Percentiles rank a stretch among this genome's conserved stretches.
phyloP scores from a whole-genome alignment of 495 filamentous ascomycete species.

The Bryoglossum gracile region DNA sequence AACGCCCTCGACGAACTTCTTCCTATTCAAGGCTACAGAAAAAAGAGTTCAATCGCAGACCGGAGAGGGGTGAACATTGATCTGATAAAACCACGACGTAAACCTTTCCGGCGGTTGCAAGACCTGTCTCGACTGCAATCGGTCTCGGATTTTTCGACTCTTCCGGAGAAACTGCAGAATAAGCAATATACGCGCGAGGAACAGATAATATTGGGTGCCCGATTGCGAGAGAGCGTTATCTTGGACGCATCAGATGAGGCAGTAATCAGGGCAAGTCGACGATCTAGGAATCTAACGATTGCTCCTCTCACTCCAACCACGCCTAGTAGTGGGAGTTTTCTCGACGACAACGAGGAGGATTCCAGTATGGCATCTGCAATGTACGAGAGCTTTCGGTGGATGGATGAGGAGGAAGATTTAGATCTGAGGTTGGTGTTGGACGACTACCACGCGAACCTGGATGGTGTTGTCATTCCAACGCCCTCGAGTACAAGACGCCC shows the following conservation, averaged over 20 bases:
- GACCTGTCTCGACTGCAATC: conserved; percentile 21
- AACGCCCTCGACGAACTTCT: conserved; percentile 21
- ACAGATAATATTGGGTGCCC: conserved; percentile 52
- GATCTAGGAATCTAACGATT: conserved; percentile 30
- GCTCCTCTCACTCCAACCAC: conserved; percentile 14
- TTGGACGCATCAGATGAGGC: conserved; percentile 67
- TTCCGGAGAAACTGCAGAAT: conserved; percentile 64
- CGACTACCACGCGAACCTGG: conserved; percentile 44
- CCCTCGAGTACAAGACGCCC: conserved; percentile 34
- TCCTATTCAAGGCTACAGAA: conserved; percentile 16
- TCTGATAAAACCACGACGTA: conserved; percentile 20
- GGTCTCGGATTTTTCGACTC: conserved; percentile 43
- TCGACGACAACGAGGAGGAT: conserved; percentile 16
- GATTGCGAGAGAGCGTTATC: conserved; percentile 49
- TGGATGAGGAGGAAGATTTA: conserved; percentile 71
- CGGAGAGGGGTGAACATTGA: conserved; percentile 19
- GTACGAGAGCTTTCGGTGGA: conserved; percentile 68
- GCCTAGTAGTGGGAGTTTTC: conserved; percentile 11
- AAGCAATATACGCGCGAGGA: conserved; percentile 69
- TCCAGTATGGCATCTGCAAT: conserved; percentile 28
- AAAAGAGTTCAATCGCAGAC: conserved; percentile 21
- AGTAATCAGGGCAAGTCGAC: conserved; percentile 43
- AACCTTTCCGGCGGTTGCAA: conserved; percentile 19
- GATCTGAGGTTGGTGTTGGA: conserved; percentile 58
- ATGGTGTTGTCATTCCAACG: conserved; percentile 30